phyloP scores from a whole-genome alignment of 1,284 basidiomycete species.

The Microbotryomycetes sp. region DNA sequence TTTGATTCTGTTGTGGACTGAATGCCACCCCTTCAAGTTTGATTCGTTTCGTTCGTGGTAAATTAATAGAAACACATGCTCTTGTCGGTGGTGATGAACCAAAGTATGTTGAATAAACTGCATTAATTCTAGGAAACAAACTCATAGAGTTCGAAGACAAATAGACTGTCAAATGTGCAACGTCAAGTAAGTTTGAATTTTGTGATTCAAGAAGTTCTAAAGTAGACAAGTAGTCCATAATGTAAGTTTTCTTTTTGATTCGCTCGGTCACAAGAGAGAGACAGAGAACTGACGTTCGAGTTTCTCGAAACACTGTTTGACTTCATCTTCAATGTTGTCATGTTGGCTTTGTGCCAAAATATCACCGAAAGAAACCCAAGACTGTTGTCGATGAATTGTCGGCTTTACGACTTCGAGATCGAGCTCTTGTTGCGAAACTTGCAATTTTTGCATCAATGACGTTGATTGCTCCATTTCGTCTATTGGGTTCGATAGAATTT shows the following conservation, averaged over 20 bases:
- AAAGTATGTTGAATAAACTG: constrained; percentile 71
- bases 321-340: neutral
- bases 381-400: too few species aligned
- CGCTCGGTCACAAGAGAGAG: too few species aligned
- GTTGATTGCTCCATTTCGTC: too few species aligned
- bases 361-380: too few species aligned
- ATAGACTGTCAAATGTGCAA: constrained; percentile 74
- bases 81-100: constrained; percentile 86
- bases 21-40: constrained; percentile 68
- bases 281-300: neutral
- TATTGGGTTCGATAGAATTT: too few species aligned
- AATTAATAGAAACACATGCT: constrained; percentile 76
- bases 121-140: constrained; percentile 66
- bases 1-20: constrained; percentile 15
- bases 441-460: too few species aligned
- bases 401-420: too few species aligned
- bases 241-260: too few species aligned
- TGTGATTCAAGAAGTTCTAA: constrained; percentile 48
- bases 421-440: too few species aligned
- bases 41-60: constrained; percentile 56
- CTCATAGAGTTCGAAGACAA: constrained; percentile 64
- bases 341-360: too few species aligned
- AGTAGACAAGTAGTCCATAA: too few species aligned
- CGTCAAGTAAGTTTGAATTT: constrained; percentile 53
- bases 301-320: neutral